Evolutionary conservation across 768 basidiomycete species (phyloP), one percentile per base, ranked within the genome.

Genomic region (Tulasnella sp.): DNA sequence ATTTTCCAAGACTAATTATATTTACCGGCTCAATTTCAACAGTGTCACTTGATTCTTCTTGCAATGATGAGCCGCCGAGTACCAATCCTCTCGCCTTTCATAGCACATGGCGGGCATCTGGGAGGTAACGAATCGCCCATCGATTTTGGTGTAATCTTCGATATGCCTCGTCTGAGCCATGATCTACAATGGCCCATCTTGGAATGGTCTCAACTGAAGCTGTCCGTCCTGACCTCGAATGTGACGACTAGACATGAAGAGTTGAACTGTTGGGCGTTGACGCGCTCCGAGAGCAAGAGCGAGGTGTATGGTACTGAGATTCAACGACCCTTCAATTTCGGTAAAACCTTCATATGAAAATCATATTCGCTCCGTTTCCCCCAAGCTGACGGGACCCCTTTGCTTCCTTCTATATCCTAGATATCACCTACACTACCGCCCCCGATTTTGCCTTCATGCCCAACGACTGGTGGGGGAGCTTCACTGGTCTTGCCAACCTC

Each of bases 61-160:
- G 53, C 34, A 2, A 54, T 54, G 53, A 15, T 54, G 15, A 21
- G 31, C 22, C 24, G 27, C 42, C 53, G 53, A 19, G 31, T 54
- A 17, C 27, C 53, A n/a, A 54, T 54, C 42, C 31, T 54, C 42
- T 15, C 53, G n/a, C 53, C 53, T 25, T 27, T 30, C 53, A 15
- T 54, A 9, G 34, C 53, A 4, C 77, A 78, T 10, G 19, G 27
- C 38, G 53, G 31, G 2, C 29, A 38, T 22, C 29, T 30, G 9
- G 15, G 17, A 1, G 43, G 43, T 12, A 17, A 22, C 25, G 53
- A 25, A 1, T 41, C 42, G n/a, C 31, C 42, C 42, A 54, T 41
- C 31, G 38, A 12, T 38, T 54, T 54, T 27, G 17, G 31, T 5
- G 59, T 52, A 22, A 42, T 60, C 24, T 60, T 60, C 51, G 59